Evolutionary conservation across 2,329 filamentous ascomycete species (phyloP).

Genomic region (Aspergillus clavatus): DNA sequence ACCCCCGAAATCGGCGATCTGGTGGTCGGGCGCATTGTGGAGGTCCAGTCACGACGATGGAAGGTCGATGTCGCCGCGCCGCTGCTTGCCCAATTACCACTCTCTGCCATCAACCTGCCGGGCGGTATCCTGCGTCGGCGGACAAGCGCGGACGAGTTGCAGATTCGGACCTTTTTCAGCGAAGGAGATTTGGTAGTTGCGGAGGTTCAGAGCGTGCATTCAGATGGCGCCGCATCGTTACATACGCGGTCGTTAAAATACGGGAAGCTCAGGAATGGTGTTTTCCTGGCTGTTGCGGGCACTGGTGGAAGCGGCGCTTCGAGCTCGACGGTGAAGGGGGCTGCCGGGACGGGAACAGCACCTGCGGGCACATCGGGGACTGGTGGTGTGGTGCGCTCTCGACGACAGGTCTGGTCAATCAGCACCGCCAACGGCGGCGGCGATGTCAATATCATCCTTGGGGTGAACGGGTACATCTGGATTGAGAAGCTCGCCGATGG

Average conservation of each 20-base stretch:
- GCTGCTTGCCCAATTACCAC: constrained; percentile 76
- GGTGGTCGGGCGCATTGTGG: constrained; percentile 86
- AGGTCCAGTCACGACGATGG: constrained; percentile 92
- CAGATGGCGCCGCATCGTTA: constrained; percentile 78
- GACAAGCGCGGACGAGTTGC: constrained; percentile 92
- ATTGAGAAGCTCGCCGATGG: constrained; percentile 76
- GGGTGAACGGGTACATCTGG: constrained; percentile 97
- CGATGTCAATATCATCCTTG: constrained; percentile 78
- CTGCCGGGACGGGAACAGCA: constrained; percentile 45
- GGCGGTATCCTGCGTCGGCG: constrained; percentile 86
- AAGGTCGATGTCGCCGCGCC: constrained; percentile 89
- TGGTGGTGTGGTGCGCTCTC: constrained; percentile 72
- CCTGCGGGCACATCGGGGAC: constrained; percentile 63
- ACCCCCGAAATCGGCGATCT: constrained; percentile 94
- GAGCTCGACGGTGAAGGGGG: constrained; percentile 29
- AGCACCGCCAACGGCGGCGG: constrained; percentile 41
- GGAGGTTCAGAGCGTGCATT: constrained; percentile 85
- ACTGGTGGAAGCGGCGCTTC: constrained; percentile 64
- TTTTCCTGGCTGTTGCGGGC: constrained; percentile 78
- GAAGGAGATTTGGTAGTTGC: constrained; percentile 92
- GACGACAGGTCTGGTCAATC: constrained; percentile 84
- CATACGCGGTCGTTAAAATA: constrained; percentile 91
- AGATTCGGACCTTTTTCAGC: constrained; percentile 94
- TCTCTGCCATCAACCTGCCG: constrained; percentile 88
- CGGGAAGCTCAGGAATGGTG: constrained; percentile 89